Conservation (phyloP, 108 stramenopile species). For the Parietichytrium sp. region DNA sequence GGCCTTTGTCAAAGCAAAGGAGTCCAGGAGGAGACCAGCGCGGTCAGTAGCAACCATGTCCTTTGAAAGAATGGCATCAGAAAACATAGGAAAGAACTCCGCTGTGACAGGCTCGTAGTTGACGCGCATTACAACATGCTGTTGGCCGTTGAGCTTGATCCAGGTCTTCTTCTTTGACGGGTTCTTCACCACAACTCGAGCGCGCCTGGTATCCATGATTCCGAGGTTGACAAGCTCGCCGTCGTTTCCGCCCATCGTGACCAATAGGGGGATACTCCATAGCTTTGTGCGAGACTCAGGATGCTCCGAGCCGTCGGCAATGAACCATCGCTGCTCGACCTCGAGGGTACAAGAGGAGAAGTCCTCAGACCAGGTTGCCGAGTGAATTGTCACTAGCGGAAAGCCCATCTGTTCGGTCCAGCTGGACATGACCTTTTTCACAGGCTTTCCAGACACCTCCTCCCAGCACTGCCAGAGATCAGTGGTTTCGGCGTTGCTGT, state of each 20-base stretch:
- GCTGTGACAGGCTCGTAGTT: constrained; percentile 56
- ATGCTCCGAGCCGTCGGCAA: constrained; percentile 75
- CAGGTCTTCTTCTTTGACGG: constrained; percentile 58
- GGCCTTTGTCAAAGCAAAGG: constrained; percentile 85
- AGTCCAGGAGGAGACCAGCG: constrained; percentile 79
- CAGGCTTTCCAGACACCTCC: constrained; percentile 77
- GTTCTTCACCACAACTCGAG: constrained; percentile 54
- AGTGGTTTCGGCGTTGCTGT: constrained; percentile 48
- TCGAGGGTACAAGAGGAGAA: constrained; percentile 54
- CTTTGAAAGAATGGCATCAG: constrained; percentile 63
- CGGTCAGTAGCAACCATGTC: constrained; percentile 75
- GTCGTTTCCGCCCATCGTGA: constrained; percentile 68
- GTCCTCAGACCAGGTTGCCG: constrained; percentile 40
- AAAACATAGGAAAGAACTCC: constrained; percentile 73
- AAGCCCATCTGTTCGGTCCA: constrained; percentile 94
- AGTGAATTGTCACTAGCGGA: constrained; percentile 50
- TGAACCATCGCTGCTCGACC: constrained; percentile 83
- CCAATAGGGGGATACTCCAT: constrained; percentile 89
- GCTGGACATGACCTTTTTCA: constrained; percentile 78
- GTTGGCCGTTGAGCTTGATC: constrained; percentile 92
- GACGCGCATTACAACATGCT: constrained; percentile 89
- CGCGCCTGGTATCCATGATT: constrained; percentile 77
- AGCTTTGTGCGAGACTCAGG: constrained; percentile 71
- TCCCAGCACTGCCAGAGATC: constrained; percentile 93
- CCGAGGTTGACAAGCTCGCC: constrained; percentile 69